Base-by-base conservation (phyloP, 2,329 filamentous ascomycete genomes). In the Xylaria sp. region DNA sequence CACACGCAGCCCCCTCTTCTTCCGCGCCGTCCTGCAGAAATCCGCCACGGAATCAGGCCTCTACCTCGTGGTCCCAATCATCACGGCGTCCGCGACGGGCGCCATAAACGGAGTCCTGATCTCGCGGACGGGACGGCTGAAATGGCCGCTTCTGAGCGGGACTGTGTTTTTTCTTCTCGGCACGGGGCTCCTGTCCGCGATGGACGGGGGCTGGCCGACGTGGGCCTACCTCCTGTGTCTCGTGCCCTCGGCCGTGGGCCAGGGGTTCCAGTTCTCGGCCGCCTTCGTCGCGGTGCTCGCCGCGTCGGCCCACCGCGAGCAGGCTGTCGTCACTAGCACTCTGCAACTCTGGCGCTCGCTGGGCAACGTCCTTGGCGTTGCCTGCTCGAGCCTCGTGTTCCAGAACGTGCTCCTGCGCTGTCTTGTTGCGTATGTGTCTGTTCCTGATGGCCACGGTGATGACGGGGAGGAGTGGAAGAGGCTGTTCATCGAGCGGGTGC, bases 311-410 rank as follows among this genome's bases (percentile, higher is more conserved):
- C 86, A 89, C 69, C 71, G 78, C 4, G 86, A 89, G 27, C 87
- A 90, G 73, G 88, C 88, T 13, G 87, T 90, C 40, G 86, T 87
- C 11, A 90, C 89, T 1, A 87, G 84, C 54, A 92, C 90, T 0
- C 78, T 93, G 62, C 83, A 89, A 17, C 77, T 93, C 17, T 92
- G 89, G 86, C 83, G 90, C 56, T 87, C 85, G 60, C 75, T 93
- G 4, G 91, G 90, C 6, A 84, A 83, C 58, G 90, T 93, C 1
- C 81, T 93, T 70, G 91, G 90, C n/a, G 85, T 93, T 44, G 87
- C 90, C 0, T 78, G 83, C 54, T 90, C 87, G 67, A 90, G 88
- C 71, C 81, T 92, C 59, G 85, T 92, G 7, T 78, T 93, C 63
- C 90, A 94, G 76, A 92, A 92, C 69, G 82, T 85, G 0, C 77